Evolutionary conservation across 2,329 filamentous ascomycete genomes (phyloP).

Genomic region (Curvularia lunata): DNA sequence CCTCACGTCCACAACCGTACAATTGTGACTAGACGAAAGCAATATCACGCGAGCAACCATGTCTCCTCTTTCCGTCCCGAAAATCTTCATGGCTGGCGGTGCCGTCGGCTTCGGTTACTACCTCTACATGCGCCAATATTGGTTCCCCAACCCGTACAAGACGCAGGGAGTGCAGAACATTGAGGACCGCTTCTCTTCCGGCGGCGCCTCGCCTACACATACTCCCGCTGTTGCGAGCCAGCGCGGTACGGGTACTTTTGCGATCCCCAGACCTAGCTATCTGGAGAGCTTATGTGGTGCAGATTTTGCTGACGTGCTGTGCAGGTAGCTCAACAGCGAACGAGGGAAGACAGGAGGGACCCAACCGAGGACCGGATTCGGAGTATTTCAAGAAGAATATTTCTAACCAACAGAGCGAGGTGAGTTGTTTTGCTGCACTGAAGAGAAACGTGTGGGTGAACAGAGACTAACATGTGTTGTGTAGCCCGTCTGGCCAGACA

Average conservation of each 20-base stretch:
- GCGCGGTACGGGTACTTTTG: constrained; percentile 30
- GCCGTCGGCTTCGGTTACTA: constrained; percentile 47
- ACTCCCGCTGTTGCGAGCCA: constrained; percentile 38
- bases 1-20: background rate
- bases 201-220: constrained; percentile 42
- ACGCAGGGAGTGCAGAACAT: constrained; percentile 45
- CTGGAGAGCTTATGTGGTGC: background rate
- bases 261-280: constrained; percentile 3
- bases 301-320: constrained; percentile 4
- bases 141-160: constrained; percentile 49
- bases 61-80: constrained; percentile 44
- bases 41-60: constrained; percentile 21
- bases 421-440: constrained; percentile 13
- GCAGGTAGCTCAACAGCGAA: constrained; percentile 32
- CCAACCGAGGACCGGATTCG: constrained; percentile 37
- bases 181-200: constrained; percentile 43
- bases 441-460: background rate
- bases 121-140: constrained; percentile 47
- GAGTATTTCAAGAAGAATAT: constrained; percentile 38
- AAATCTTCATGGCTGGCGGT: constrained; percentile 47
- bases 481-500: constrained; percentile 34
- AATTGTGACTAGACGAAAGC: constrained; percentile 2
- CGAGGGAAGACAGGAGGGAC: constrained; percentile 32
- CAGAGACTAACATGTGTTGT: constrained; percentile 4
- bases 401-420: constrained; percentile 35